Base-by-base conservation (phyloP, 495 filamentous ascomycete species). In the Lindgomyces ingoldianus region DNA sequence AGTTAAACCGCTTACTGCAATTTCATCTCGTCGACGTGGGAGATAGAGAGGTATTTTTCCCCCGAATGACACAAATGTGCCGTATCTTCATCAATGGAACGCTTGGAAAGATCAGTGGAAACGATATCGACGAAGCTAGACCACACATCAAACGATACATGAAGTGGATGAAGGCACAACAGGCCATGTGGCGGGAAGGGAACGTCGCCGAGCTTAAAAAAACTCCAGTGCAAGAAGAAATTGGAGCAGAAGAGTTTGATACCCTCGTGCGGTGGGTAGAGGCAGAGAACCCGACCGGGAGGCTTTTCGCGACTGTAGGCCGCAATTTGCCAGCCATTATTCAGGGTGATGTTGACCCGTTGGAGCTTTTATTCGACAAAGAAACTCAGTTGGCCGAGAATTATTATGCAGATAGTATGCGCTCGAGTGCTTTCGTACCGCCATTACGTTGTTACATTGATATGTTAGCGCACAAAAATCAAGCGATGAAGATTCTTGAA, bases 211-310 rank as follows among this genome's bases (percentile, higher is more conserved):
- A n/a, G n/a, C 4, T 24, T 47, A 4, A n/a, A 4, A 47, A 18
- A 8, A 24, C 6, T n/a, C 14, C 44, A 4, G 16, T 18, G n/a
- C 44, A 47, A 8, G n/a, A 47, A 4, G 8, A 19, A 19, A 8
- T n/a, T 47, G 6, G 44, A n/a, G 4, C 14, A 4, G 18, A 4
- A 8, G n/a, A 8, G 21, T 8, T 8, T 4, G 44, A 47, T 47
- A 22, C 16, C 1, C 55, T 69, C 39, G 27, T 60, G 9, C 36
- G 57, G 10, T 50, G 27, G 9, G 12, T 66, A 14, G 33, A 39
- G 33, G 14, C 6, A 6, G 14, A 6, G 6, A 39, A 39, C 33
- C 6, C 33, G 6, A 6, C 6, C 6, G 33, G 33, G 6, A 39
- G 14, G 33, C 33, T 39, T 14, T 6, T 14, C 6, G 33, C 14